Evolutionary conservation across 2,329 filamentous ascomycete genomes (phyloP).

Genomic region (Zasmidium citrigriseum): DNA sequence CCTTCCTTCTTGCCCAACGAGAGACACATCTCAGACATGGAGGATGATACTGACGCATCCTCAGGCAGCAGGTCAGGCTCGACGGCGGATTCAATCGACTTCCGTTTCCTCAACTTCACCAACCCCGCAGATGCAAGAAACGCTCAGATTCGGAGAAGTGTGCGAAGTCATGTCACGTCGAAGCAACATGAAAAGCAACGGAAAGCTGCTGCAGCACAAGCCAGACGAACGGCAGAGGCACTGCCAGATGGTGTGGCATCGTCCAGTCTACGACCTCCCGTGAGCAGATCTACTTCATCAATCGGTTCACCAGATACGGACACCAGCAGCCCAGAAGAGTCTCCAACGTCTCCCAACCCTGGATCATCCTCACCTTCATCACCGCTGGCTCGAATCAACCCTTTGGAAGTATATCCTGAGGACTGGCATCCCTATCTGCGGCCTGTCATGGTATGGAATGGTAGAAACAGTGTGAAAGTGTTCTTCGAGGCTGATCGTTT

Average conservation of each 20-base stretch:
- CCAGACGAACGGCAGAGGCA: constrained; percentile 9
- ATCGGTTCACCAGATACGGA: constrained; percentile 12
- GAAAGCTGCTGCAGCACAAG: constrained; percentile 20
- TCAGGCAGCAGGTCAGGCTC: constrained; percentile 28
- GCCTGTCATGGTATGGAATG: constrained; percentile 28
- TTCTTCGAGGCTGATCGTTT: constrained; percentile 9
- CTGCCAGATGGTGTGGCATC: background rate
- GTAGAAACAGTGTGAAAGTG: background rate
- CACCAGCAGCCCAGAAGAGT: constrained; percentile 28
- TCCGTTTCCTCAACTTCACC: constrained; percentile 38
- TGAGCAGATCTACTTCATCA: background rate
- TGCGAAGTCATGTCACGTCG: constrained; percentile 36
- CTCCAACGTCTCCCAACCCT: constrained; percentile 20
- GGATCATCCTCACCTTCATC: constrained; percentile 24
- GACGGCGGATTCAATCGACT: constrained; percentile 29
- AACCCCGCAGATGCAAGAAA: constrained; percentile 38
- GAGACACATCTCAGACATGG: constrained; percentile 15
- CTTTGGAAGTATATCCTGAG: constrained; percentile 39
- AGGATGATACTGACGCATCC: constrained; percentile 13
- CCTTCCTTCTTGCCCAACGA: constrained; percentile 11
- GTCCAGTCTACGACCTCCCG: background rate
- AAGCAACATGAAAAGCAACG: constrained; percentile 24
- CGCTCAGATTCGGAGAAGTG: constrained; percentile 32
- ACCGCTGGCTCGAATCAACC: constrained; percentile 27
- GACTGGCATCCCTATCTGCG: constrained; percentile 39